phyloP scores from a whole-genome alignment of 257 asterid genomes.

The Ligustrum vulgare region DNA sequence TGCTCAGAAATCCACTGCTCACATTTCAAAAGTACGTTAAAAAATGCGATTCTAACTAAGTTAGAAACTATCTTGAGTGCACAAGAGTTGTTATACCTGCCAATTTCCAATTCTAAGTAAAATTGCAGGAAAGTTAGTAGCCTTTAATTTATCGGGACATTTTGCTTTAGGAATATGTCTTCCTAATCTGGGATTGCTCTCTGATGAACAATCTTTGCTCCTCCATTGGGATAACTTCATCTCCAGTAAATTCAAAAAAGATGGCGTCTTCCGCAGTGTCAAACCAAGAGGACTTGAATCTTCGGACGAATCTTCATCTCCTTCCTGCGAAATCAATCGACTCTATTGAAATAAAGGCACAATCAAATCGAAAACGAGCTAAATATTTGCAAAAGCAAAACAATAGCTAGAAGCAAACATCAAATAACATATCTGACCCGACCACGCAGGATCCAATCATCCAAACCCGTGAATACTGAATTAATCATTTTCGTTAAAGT shows the following conservation, averaged over 20 bases:
- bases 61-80: neutral
- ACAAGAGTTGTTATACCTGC: conserved; percentile 46
- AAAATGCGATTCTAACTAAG: no score
- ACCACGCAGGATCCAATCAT: no score
- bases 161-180: neutral
- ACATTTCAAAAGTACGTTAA: neutral
- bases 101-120: conserved; percentile 52
- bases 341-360: neutral
- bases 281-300: conserved; percentile 48
- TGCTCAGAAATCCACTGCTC: conserved; percentile 45
- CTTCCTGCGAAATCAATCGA: conserved; percentile 27
- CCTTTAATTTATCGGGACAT: conserved; percentile 50
- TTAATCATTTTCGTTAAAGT: no score
- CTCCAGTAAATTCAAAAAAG: conserved; percentile 40
- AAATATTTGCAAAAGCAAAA: neutral
- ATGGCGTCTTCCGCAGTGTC: conserved; percentile 43
- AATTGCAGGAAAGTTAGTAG: conserved; percentile 58
- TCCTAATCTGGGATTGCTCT: neutral
- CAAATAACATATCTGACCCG: no score
- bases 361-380: neutral
- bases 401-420: no score
- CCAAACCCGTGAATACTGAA: no score
- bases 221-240: conserved; percentile 19
- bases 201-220: conserved; percentile 3
- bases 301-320: conserved; percentile 18